Base-by-base conservation (phyloP, 495 filamentous ascomycete genomes). In the Neurospora tetrasperma region DNA sequence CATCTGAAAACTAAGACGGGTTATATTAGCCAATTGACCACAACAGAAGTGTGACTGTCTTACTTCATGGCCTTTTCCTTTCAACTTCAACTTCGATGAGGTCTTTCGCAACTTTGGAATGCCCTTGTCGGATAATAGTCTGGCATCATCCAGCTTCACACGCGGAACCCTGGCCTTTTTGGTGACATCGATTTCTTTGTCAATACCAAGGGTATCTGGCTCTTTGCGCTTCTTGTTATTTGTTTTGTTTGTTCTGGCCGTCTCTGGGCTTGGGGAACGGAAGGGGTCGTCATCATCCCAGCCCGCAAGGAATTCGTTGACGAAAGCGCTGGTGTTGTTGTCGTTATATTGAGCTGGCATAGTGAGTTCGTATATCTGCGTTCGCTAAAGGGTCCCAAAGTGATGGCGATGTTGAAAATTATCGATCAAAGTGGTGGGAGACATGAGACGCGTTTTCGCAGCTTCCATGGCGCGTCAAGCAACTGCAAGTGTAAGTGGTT, bases 51-150 rank as follows among this genome's bases (percentile, higher is more conserved):
- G 14, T 18, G 23, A 27, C 2, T 4, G 69, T n/a, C 35, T 41
- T 82, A 96, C 94, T 86, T 98, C 96, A 78, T 98, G 92, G 9
- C 94, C 94, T 84, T 97, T 98, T 40, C 96, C 96, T 79, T 93
- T 96, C 73, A 97, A 90, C 75, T 86, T 92, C 35, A 99, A 82
- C 71, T 89, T 87, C 69, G 88, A 91, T 3, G 92, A 89, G 76
- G 88, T 89, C 69, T 85, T 86, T 68, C 92, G 88, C 40, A 99
- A 82, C 76, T 92, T 95, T 5, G 93, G 93, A 70, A 98, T 93
- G 7, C 96, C 96, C 27, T 88, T 84, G 68, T 90, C 86, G 12
- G 93, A 94, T 6, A 98, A 85, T 5, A 98, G 85, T 74, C 92
- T 93, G 73, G 82, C 79, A 75, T 97, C 94, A 78, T 99, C 96